Percentiles rank a stretch among this genome's conserved stretches.
Evolutionary conservation across 352 stramenopile species (phyloP).

Genomic region (Pythium brassicae): DNA sequence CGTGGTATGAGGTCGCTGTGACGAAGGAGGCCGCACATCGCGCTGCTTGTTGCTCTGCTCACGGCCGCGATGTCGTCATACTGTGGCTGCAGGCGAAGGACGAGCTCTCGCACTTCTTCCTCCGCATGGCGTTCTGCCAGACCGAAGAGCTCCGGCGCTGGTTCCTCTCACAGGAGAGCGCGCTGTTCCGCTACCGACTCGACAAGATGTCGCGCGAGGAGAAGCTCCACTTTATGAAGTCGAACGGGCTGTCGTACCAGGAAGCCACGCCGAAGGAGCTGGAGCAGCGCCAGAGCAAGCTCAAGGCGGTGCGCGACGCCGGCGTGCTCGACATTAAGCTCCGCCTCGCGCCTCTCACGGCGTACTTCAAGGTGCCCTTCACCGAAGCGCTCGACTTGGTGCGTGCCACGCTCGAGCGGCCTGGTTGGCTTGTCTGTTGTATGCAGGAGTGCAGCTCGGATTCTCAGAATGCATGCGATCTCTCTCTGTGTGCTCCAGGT

Average conservation of each 20-base stretch:
- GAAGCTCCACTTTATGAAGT: slow-evolving; percentile 86
- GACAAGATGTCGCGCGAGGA: slow-evolving; percentile 89
- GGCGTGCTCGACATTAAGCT: slow-evolving; percentile 40
- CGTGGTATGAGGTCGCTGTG: slow-evolving; percentile 17
- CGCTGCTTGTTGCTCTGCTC: background rate
- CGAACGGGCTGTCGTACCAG: slow-evolving; percentile 77
- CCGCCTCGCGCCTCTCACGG: slow-evolving; percentile 40
- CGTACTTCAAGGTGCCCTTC: slow-evolving; percentile 97
- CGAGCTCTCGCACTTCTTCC: slow-evolving; percentile 96
- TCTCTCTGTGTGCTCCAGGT: slow-evolving; percentile 21
- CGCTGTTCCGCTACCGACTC: slow-evolving; percentile 91
- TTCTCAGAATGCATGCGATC: no score
- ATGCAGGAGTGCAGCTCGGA: background rate
- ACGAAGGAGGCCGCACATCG: background rate
- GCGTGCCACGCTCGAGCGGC: slow-evolving; percentile 1
- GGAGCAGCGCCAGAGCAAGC: slow-evolving; percentile 46
- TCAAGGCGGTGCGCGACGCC: slow-evolving; percentile 71
- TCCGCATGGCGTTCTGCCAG: slow-evolving; percentile 97
- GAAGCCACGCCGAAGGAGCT: slow-evolving; percentile 66
- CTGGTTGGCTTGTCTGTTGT: no score
- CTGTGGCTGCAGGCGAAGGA: slow-evolving; percentile 70
- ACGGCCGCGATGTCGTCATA: no score
- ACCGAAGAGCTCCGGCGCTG: slow-evolving; percentile 97
- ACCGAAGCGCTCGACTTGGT: slow-evolving; percentile 94
- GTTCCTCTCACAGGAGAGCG: slow-evolving; percentile 95